Conservation (phyloP, 2,329 filamentous ascomycete species). For the Xylaria digitata region DNA sequence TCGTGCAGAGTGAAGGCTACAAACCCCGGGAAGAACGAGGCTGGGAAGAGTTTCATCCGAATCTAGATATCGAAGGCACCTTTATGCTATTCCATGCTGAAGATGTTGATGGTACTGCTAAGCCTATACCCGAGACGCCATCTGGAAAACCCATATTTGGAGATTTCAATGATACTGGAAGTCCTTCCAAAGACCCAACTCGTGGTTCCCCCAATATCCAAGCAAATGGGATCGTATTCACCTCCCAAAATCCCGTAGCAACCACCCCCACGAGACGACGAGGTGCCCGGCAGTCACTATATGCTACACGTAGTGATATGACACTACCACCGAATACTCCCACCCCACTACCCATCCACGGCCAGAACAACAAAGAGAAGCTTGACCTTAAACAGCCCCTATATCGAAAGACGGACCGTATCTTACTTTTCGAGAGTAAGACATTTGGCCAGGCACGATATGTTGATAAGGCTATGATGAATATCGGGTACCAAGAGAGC, state of each 20-base stretch:
- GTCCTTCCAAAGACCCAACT: conserved; percentile 60
- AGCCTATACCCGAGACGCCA: conserved; percentile 56
- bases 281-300: conserved; percentile 62
- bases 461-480: conserved; percentile 95
- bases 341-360: conserved; percentile 79
- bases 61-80: conserved; percentile 86
- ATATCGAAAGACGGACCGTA: conserved; percentile 81
- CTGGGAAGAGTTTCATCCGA: conserved; percentile 97
- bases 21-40: conserved; percentile 96
- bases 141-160: conserved; percentile 50
- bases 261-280: conserved; percentile 58
- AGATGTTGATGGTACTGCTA: conserved; percentile 81
- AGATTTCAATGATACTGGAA: conserved; percentile 58
- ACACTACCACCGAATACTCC: conserved; percentile 64
- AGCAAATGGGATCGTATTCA: conserved; percentile 46
- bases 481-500: conserved; percentile 94
- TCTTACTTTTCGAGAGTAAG: conserved; percentile 84
- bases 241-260: conserved; percentile 42
- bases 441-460: conserved; percentile 87
- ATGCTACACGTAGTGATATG: conserved; percentile 62
- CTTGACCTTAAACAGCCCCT: conserved; percentile 81
- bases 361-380: conserved; percentile 82
- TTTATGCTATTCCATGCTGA: conserved; percentile 84
- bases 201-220: conserved; percentile 57
- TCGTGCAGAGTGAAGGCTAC: conserved; percentile 93